Conservation (phyloP, 768 basidiomycete genomes). For the Strobilomyces confusus region DNA sequence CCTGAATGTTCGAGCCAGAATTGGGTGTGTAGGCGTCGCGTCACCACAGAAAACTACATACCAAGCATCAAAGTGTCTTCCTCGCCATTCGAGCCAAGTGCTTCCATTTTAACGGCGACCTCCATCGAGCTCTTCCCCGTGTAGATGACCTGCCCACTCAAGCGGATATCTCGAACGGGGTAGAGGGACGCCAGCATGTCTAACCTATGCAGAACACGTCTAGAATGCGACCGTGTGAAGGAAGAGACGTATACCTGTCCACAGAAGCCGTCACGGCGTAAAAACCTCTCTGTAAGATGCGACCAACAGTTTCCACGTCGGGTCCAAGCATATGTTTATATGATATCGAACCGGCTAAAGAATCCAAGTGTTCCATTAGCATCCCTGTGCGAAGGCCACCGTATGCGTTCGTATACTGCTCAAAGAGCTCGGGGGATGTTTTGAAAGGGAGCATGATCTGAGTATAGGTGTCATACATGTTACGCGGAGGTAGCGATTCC, state of each 20-base stretch:
- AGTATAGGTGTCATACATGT: conserved; percentile 71
- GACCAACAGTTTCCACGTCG: conserved; percentile 48
- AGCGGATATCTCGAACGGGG: conserved; percentile 60
- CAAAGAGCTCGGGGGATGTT: conserved; percentile 53
- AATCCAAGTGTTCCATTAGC: conserved; percentile 79
- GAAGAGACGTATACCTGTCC: conserved; percentile 46
- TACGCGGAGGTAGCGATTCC: conserved; percentile 39
- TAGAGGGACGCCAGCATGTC: conserved; percentile 63
- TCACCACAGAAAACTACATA: conserved; percentile 23
- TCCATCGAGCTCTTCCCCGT: conserved; percentile 78
- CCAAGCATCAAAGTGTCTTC: conserved; percentile 65
- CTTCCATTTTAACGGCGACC: conserved; percentile 84
- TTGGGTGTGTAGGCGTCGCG: not conserved
- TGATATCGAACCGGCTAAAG: conserved; percentile 78
- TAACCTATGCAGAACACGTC: conserved; percentile 38
- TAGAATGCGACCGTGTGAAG: not conserved
- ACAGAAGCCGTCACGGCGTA: conserved; percentile 85
- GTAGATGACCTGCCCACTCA: conserved; percentile 80
- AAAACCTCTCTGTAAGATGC: conserved; percentile 60
- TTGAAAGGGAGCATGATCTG: conserved; percentile 63
- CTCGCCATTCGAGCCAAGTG: conserved; percentile 40
- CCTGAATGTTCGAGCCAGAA: conserved; percentile 39
- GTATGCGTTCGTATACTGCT: conserved; percentile 66
- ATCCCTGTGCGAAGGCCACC: conserved; percentile 71
- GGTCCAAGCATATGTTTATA: conserved; percentile 82